Percentiles rank a stretch among this genome's conserved stretches.
These are phyloP conservation scores for Cercospora brassicicola DNA, from an alignment of 2,329 filamentous ascomycete species.

Conservation along the genomic window DNA sequence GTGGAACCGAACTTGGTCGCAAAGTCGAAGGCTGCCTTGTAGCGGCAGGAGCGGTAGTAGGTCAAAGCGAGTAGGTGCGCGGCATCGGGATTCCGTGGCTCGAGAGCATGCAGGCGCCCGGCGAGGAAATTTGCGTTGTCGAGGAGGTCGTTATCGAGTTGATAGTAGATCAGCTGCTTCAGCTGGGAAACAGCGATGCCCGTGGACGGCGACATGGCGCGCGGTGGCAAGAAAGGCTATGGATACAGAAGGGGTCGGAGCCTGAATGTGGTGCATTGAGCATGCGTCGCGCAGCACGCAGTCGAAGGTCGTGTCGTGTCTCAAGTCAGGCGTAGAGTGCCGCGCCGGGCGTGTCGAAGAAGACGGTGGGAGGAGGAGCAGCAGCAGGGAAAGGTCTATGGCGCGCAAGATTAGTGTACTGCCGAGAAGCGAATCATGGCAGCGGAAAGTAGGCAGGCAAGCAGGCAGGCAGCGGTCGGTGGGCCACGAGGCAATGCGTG, in stretches of 20 bases:
- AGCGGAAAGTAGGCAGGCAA: background rate
- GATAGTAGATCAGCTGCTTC: slow-evolving; percentile 66
- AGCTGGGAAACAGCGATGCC: slow-evolving; percentile 60
- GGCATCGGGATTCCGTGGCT: slow-evolving; percentile 76
- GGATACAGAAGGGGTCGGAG: background rate
- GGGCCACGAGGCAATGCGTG: slow-evolving; percentile 2
- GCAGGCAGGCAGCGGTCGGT: background rate
- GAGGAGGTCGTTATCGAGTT: slow-evolving; percentile 84
- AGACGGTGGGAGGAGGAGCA: background rate
- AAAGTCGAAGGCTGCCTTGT: slow-evolving; percentile 81
- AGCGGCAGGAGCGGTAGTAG: slow-evolving; percentile 77
- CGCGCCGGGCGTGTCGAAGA: background rate
- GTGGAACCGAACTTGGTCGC: slow-evolving; percentile 70
- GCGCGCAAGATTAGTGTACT: background rate
- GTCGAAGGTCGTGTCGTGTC: slow-evolving; percentile 3
- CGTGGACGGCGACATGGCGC: slow-evolving; percentile 56
- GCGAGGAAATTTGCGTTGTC: slow-evolving; percentile 94
- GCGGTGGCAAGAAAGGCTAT: background rate
- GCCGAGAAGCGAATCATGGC: background rate
- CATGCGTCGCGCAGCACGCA: background rate
- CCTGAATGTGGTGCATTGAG: background rate
- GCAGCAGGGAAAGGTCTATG: background rate
- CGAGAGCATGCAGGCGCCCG: slow-evolving; percentile 79
- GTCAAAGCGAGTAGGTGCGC: slow-evolving; percentile 81
- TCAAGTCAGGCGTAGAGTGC: background rate